Base-by-base conservation (phyloP, 2,329 filamentous ascomycete species). In the Botrytis deweyae region DNA sequence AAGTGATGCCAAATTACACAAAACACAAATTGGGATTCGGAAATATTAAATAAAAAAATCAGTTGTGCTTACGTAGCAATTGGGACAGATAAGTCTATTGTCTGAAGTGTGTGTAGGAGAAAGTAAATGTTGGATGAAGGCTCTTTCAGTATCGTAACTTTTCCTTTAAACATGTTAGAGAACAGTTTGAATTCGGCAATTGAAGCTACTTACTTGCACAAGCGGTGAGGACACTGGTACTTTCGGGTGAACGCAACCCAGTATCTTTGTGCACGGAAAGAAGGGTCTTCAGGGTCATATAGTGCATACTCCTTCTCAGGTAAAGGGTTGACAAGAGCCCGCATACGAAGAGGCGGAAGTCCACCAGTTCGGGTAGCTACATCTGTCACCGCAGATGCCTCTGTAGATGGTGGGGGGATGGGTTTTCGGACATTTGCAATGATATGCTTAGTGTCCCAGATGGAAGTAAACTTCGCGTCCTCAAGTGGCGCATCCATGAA, bases 71-170 rank as follows among this genome's bases (percentile, higher is more conserved):
- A 69, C 66, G 18, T 59, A 66, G 46, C 70, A 72, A 63, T 67
- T 66, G 8, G 70, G 61, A 58, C 70, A 72, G 9, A 42, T 33
- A 8, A 72, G 44, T n/a, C 79, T 79, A 78, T 42, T 80, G 74
- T 59, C 77, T 33, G 49, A 52, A 77, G 64, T 58, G 77, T 89
- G 87, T 3, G 79, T 80, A 0, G 81, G 75, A 3, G 85, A 86
- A 16, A 78, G 80, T 38, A 90, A 83, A 77, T 89, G 88, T 29
- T 73, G 49, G 33, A 76, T 74, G 46, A 80, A 79, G 2, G 73
- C 74, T 25, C 33, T 33, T 9, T 63, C 33, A n/a, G 59, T 61
- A 18, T 65, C 42, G 38, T 64, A 66, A 18, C 73, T 76, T 64
- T 78, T 79, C 16, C 77, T 72, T 52, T 73, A 42, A 29, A 59